Evolutionary conservation across 129 eudicot species (phyloP).

Genomic region (Artemisia argyi): DNA sequence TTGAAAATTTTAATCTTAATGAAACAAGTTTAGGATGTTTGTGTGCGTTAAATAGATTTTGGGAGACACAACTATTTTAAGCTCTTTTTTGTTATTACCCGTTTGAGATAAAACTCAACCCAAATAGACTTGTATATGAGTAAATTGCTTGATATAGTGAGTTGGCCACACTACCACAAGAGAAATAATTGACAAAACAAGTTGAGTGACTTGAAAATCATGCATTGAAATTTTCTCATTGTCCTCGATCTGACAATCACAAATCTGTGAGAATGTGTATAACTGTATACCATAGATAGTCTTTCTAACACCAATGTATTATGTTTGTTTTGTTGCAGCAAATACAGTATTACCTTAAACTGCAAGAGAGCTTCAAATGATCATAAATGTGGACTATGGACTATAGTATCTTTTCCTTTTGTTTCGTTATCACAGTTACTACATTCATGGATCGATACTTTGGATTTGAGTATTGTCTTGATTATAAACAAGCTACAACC

Average conservation of each 20-base stretch:
- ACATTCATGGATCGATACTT: not conserved
- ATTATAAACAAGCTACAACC: not conserved
- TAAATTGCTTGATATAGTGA: too few species aligned
- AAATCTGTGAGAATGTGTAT: too few species aligned
- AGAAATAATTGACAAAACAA: too few species aligned
- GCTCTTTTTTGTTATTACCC: too few species aligned
- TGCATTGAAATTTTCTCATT: not conserved
- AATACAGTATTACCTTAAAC: conserved; percentile 42
- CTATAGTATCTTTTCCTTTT: not conserved
- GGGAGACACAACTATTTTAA: too few species aligned
- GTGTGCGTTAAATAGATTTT: not conserved
- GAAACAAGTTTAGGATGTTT: not conserved
- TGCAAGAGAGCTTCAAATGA: conserved; percentile 52
- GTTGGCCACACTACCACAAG: too few species aligned
- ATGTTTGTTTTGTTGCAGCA: conserved; percentile 55
- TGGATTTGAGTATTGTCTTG: not conserved
- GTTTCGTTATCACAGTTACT: not conserved
- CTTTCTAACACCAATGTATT: not conserved
- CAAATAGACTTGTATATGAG: too few species aligned
- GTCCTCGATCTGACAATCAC: too few species aligned
- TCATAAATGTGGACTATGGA: conserved; percentile 16
- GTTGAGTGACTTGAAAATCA: not conserved
- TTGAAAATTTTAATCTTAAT: not conserved
- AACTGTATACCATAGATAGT: not conserved
- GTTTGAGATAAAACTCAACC: too few species aligned